These are phyloP conservation scores for Remersonia thermophila DNA, from an alignment of 2,329 filamentous ascomycete species.

Conservation along the genomic window DNA sequence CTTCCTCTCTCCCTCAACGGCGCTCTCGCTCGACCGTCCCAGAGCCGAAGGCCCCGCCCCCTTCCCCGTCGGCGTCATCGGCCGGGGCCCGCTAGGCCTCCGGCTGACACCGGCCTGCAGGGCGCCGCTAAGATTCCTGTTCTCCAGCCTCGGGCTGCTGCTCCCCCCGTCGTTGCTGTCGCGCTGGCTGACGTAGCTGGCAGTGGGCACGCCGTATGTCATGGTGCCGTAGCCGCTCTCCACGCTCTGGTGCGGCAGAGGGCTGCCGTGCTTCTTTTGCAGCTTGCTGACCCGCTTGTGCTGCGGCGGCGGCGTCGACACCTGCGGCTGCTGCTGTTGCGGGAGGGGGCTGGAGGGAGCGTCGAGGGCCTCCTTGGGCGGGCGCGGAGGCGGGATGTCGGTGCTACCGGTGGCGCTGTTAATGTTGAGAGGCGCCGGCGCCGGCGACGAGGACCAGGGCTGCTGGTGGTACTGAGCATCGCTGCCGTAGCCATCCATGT, in stretches of 20 bases:
- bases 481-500: constrained; percentile 38
- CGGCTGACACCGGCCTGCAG: constrained; percentile 35
- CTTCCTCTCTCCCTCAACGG: constrained; percentile 7
- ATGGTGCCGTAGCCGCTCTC: constrained; percentile 42
- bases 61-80: constrained; percentile 46
- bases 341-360: constrained; percentile 12
- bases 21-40: constrained; percentile 1
- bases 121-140: constrained; percentile 43
- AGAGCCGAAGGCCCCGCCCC: constrained; percentile 39
- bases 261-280: constrained; percentile 35
- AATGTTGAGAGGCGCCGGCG: constrained; percentile 17
- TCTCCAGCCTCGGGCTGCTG: constrained; percentile 42
- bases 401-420: constrained; percentile 20
- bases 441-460: constrained; percentile 32
- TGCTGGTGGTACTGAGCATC: constrained; percentile 28
- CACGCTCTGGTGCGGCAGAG: constrained; percentile 43
- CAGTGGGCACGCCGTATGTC: constrained; percentile 25
- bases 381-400: constrained; percentile 34
- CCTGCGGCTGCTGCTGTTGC: constrained; percentile 3
- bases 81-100: constrained; percentile 45
- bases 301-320: constrained; percentile 35
- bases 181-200: constrained; percentile 30
- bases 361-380: constrained; percentile 51
- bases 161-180: constrained; percentile 17
- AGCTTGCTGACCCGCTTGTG: constrained; percentile 37